Percentiles rank a stretch among this genome's conserved stretches.
Conservation (phyloP, 148 eudicot genomes). For the Euryodendron excelsum region DNA sequence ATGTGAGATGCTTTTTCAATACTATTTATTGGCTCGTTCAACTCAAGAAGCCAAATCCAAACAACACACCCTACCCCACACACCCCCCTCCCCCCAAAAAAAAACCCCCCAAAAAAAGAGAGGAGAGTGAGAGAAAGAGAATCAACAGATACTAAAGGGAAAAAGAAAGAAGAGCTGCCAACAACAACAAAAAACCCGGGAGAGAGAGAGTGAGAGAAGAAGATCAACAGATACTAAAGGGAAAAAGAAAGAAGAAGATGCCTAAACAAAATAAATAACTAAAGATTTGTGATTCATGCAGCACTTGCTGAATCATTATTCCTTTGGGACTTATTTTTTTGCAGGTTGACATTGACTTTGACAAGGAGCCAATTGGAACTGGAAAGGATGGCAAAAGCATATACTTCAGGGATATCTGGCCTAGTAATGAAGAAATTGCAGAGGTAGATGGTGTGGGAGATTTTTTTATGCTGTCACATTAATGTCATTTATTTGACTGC, state of each 20-base stretch:
- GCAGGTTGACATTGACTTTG: conserved; percentile 91
- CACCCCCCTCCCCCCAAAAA: too few relatives aligned
- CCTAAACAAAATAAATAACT: background rate
- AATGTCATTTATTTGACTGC: background rate
- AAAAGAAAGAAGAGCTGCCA: too few relatives aligned
- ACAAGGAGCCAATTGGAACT: conserved; percentile 86
- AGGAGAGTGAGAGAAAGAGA: too few relatives aligned
- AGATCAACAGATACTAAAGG: background rate
- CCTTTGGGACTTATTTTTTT: conserved; percentile 1
- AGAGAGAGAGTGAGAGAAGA: too few relatives aligned
- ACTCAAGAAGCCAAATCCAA: too few relatives aligned
- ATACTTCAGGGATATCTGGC: conserved; percentile 87
- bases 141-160: too few relatives aligned
- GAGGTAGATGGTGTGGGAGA: conserved; percentile 35
- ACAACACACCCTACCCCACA: too few relatives aligned
- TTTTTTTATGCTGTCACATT: background rate
- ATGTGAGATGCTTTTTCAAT: background rate
- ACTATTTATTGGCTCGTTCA: background rate
- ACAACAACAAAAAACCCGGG: too few relatives aligned
- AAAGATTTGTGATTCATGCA: background rate
- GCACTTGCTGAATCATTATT: background rate
- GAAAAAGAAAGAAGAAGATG: background rate
- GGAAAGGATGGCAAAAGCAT: conserved; percentile 79
- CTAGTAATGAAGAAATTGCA: conserved; percentile 79
- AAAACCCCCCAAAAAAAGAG: too few relatives aligned